phyloP scores from a whole-genome alignment of 768 basidiomycete genomes.

The Mycena vulgaris region DNA sequence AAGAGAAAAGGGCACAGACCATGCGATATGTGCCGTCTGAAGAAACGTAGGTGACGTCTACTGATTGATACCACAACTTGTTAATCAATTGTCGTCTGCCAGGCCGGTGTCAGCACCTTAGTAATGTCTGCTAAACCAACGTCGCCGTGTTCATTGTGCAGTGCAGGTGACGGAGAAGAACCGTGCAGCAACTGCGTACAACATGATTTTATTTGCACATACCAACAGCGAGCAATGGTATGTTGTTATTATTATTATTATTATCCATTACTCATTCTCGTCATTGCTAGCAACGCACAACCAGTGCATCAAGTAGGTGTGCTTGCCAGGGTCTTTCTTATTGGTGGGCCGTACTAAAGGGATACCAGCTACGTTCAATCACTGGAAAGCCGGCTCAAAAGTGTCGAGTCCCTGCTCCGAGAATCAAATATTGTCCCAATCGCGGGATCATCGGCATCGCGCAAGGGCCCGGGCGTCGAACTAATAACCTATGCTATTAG shows the following conservation, averaged over 20 bases:
- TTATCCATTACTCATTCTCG: background rate
- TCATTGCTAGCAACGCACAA: background rate
- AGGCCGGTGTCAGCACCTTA: slow-evolving; percentile 20
- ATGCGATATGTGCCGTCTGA: slow-evolving; percentile 74
- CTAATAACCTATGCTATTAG: slow-evolving; percentile 17
- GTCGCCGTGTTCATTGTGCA: background rate
- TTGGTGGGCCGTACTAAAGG: background rate
- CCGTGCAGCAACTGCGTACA: slow-evolving; percentile 62
- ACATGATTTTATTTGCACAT: slow-evolving; percentile 61
- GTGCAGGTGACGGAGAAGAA: slow-evolving; percentile 62
- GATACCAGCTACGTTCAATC: slow-evolving; percentile 13
- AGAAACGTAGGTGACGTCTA: slow-evolving; percentile 72
- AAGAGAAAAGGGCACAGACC: slow-evolving; percentile 69
- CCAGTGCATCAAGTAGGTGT: background rate
- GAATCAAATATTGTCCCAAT: no score
- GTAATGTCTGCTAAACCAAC: background rate
- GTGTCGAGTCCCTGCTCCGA: slow-evolving; percentile 24
- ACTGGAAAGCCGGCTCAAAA: slow-evolving; percentile 30
- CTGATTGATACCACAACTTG: no score
- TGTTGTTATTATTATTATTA: background rate
- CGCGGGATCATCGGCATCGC: no score
- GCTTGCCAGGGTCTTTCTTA: background rate
- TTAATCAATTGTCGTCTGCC: no score
- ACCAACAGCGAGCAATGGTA: slow-evolving; percentile 53
- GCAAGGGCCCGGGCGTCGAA: background rate